Base-by-base conservation (phyloP, 345 rosid species). In the Eucalyptus regnans region DNA sequence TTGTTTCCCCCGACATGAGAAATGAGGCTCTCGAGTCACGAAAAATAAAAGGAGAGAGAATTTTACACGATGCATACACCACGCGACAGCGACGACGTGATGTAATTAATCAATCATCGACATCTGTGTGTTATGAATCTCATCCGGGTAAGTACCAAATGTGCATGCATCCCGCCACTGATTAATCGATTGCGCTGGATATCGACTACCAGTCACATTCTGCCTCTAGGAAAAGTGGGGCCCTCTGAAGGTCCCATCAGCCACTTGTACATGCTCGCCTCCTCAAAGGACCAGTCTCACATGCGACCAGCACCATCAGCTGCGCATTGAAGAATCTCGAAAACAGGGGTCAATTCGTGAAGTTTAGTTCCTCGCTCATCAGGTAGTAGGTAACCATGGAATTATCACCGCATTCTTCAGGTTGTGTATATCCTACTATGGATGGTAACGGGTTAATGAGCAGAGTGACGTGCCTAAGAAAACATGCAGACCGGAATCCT, bases 51-150 rank as follows among this genome's bases (percentile, higher is more conserved):
- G 5, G 27, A 37, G 13, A 29, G n/a, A 37, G 27, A 9, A 71
- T 20, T 37, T 71, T 41, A 71, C 7, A 9, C 12, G 15, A 76
- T 4, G 6, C 3, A 37, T 37, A 20, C 8, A 41, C 12, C 27
- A 37, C 8, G 1, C 20, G 8, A 33, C 2, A 10, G 1, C 1
- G 20, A 76, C 12, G 1, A 10, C 2, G 0, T 20, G 1, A 0
- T 18, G 27, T 20, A 10, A 37, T 23, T 20, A 23, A 37, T 10
- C 13, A 37, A 37, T 37, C 8, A 2, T 2, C 15, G 37, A 18
- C 20, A 6, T 4, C 2, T 2, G 2, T 8, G 2, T 33, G 0
- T 9, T 71, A 3, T 71, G 25, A 33, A 3, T 71, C 13, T 20
- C 15, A 41, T 20, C 4, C 3, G 3, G 17, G 1, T 41, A 76